Conservation (phyloP, 2,329 filamentous ascomycete species). For the Microdochium bolleyi region DNA sequence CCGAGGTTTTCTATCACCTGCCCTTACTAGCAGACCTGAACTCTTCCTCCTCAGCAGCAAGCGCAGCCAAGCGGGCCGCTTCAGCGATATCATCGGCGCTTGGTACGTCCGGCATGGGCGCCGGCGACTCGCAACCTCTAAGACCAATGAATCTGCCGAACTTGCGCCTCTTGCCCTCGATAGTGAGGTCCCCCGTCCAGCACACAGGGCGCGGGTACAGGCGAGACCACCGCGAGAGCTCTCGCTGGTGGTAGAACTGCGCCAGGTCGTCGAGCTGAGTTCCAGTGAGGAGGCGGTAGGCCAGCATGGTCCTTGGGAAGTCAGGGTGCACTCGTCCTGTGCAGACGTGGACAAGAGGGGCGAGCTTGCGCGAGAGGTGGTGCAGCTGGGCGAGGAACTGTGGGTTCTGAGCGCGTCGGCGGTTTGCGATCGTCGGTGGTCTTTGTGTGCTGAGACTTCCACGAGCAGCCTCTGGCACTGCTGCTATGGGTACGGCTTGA, state of each 20-base stretch:
- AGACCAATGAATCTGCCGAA: conserved; percentile 70
- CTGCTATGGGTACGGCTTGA: too few species aligned
- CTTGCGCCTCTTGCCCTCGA: conserved; percentile 63
- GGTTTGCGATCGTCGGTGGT: conserved; percentile 16
- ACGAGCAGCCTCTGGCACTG: too few species aligned
- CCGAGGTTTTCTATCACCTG: not conserved
- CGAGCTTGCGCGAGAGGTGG: conserved; percentile 58
- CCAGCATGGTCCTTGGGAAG: conserved; percentile 60
- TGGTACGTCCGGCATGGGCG: conserved; percentile 19
- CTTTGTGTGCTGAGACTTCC: not conserved
- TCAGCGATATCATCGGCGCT: conserved; percentile 1
- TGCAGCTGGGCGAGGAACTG: conserved; percentile 52
- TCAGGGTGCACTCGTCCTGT: conserved; percentile 54
- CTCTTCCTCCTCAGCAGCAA: not conserved
- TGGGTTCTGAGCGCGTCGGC: conserved; percentile 35
- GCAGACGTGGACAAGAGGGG: conserved; percentile 57
- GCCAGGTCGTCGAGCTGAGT: conserved; percentile 62
- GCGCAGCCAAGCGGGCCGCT: not conserved
- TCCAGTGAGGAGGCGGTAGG: conserved; percentile 68
- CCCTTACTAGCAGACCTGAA: not conserved
- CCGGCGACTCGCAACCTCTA: conserved; percentile 47
- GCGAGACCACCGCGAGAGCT: conserved; percentile 41
- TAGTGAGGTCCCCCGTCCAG: conserved; percentile 45
- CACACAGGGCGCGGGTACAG: conserved; percentile 62
- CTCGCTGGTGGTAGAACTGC: conserved; percentile 65